Evolutionary conservation across 2,329 filamentous ascomycete genomes (phyloP).

Genomic region (Pestalotiopsis sp.): DNA sequence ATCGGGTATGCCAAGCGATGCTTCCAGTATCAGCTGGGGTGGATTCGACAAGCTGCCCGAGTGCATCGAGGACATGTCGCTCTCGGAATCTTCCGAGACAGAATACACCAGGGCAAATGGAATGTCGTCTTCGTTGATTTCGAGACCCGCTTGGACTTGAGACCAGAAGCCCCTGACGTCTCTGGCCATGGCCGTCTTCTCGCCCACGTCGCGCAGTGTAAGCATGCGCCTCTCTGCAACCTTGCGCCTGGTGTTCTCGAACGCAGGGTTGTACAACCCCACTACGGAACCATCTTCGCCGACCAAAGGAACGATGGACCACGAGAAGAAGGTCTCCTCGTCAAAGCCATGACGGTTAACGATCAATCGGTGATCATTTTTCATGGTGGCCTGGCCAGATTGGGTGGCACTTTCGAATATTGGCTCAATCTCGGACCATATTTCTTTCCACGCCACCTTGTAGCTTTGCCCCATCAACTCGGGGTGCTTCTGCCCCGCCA

Average conservation of each 20-base stretch:
- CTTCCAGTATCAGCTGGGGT: conserved; percentile 70
- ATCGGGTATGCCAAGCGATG: conserved; percentile 67
- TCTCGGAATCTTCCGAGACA: conserved; percentile 69
- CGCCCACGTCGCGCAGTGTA: conserved; percentile 75
- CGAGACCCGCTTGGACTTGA: conserved; percentile 67
- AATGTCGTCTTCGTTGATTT: conserved; percentile 74
- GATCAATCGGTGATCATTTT: conserved; percentile 78
- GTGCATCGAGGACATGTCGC: conserved; percentile 71
- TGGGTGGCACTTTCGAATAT: conserved; percentile 68
- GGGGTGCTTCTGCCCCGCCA: conserved; percentile 79
- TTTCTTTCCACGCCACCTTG: conserved; percentile 69
- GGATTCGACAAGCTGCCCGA: conserved; percentile 65
- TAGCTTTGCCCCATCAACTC: conserved; percentile 74
- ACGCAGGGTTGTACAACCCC: conserved; percentile 78
- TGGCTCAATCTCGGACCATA: conserved; percentile 71
- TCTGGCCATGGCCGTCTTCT: conserved; percentile 71
- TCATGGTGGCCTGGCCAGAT: conserved; percentile 80
- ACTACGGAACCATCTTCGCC: conserved; percentile 74
- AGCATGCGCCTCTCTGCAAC: conserved; percentile 81
- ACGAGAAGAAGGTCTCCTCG: conserved; percentile 82
- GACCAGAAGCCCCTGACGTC: conserved; percentile 75
- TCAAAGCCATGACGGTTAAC: conserved; percentile 69
- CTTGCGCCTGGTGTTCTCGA: conserved; percentile 78
- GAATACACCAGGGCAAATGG: conserved; percentile 80
- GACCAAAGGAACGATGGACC: conserved; percentile 78